Conservation (phyloP, 495 filamentous ascomycete genomes). For the Hypoxylon trugodes region DNA sequence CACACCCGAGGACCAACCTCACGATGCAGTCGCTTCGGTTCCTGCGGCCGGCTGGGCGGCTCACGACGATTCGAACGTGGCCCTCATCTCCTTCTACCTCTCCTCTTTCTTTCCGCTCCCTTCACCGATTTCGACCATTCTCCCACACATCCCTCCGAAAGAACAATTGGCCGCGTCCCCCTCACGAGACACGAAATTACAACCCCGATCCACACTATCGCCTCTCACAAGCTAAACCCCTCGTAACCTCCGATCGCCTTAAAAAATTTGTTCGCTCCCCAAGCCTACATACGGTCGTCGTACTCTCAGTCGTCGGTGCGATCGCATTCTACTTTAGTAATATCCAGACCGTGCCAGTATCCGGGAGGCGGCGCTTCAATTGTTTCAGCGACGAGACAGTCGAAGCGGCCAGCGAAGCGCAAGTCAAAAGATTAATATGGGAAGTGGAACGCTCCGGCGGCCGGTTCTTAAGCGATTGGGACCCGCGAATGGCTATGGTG, state of each 20-base stretch:
- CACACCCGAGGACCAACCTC: not conserved
- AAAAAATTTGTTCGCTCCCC: conserved; percentile 37
- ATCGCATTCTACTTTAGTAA: conserved; percentile 73
- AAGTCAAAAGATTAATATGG: conserved; percentile 60
- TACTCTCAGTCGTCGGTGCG: conserved; percentile 47
- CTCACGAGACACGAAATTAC: conserved; percentile 30
- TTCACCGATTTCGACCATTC: conserved; percentile 30
- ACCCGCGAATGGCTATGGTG: conserved; percentile 59
- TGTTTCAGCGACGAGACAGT: conserved; percentile 68
- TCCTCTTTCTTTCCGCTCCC: not conserved
- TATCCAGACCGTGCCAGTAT: conserved; percentile 81
- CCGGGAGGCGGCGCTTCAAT: conserved; percentile 84
- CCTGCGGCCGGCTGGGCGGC: conserved; percentile 19
- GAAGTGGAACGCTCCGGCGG: conserved; percentile 48
- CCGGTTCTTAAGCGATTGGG: conserved; percentile 52
- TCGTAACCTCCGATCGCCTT: conserved; percentile 46
- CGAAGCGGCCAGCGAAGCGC: conserved; percentile 58
- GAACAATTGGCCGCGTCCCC: conserved; percentile 36
- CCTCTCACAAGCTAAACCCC: conserved; percentile 48
- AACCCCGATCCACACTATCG: conserved; percentile 37
- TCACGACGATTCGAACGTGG: not conserved
- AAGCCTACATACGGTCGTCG: conserved; percentile 44
- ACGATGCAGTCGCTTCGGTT: conserved; percentile 25
- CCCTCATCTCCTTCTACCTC: not conserved
- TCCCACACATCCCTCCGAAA: conserved; percentile 29